Base-by-base conservation (phyloP, 305 asterid genomes). In the Nicotiana rustica region DNA sequence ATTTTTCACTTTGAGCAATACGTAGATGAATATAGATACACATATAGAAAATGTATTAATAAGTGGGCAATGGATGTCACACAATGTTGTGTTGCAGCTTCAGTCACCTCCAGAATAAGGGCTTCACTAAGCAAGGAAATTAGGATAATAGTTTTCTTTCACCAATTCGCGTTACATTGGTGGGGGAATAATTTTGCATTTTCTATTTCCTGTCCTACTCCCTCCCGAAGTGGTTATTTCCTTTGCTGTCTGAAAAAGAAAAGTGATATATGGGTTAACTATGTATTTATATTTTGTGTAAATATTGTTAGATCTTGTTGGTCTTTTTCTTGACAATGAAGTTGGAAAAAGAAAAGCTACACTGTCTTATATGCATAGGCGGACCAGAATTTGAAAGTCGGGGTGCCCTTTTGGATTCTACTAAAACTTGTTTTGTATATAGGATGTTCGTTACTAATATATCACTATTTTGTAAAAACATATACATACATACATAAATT, bases 61-160 rank as follows among this genome's bases (percentile, higher is more conserved):
- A 86, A 86, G 49, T 15, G 69, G 64, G 73, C 80, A n/a, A 82
- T 79, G 80, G 14, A 18, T 61, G 66, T 60, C 31, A 18, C 66
- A 56, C 61, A 56, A 15, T 56, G 62, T 56, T 56, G 62, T 15
- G 60, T 56, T 57, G 25, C 64, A 57, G 64, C 64, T 17, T 57
- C 64, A 18, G 59, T 41, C 60, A 70, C 78, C 35, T 70, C 59
- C 55, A 70, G 36, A 70, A 70, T 70, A 70, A 70, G 59, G 35
- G 78, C 59, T 70, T 41, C 78, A 70, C 5, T 15, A 70, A 70
- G 35, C 57, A 70, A 10, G 17, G 15, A 67, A 17, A 15, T 67
- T 67, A 8, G 25, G 5, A 67, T 33, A 35, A 1, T 68, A 36
- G 76, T 68, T 70, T 70, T 9, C 52, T 47, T 68, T 68, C 55